Evolutionary conservation across 352 stramenopile genomes (phyloP).

Genomic region (Phytophthora foliorum): DNA sequence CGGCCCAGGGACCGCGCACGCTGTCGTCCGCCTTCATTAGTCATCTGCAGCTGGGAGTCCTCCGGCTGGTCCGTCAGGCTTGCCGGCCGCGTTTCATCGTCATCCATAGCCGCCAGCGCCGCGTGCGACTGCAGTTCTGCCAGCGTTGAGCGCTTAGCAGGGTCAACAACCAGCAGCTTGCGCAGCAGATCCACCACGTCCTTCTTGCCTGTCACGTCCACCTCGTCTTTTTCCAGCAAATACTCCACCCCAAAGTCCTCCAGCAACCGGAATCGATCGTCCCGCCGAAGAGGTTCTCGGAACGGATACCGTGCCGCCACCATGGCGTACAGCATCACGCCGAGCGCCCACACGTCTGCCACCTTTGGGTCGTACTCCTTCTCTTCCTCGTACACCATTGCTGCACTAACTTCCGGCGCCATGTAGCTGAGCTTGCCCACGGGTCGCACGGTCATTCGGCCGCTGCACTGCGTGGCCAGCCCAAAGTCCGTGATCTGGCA

Average conservation of each 20-base stretch:
- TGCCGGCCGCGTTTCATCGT: constrained; percentile 16
- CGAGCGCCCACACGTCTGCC: constrained; percentile 84
- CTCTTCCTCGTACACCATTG: constrained; percentile 30
- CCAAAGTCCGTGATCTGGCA: constrained; percentile 89
- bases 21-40: constrained; percentile 24
- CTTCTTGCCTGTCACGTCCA: constrained; percentile 52
- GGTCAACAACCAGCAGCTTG: constrained; percentile 66
- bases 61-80: constrained; percentile 11
- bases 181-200: constrained; percentile 60
- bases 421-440: constrained; percentile 88
- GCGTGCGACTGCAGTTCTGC: constrained; percentile 51
- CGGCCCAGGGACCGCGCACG: constrained; percentile 33
- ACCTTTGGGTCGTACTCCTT: constrained; percentile 66
- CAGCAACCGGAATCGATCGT: constrained; percentile 70
- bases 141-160: constrained; percentile 50
- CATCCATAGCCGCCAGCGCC: constrained; percentile 33
- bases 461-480: constrained; percentile 51
- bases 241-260: constrained; percentile 68
- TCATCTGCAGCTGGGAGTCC: constrained; percentile 5
- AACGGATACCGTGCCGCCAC: constrained; percentile 76
- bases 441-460: constrained; percentile 40
- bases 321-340: constrained; percentile 85
- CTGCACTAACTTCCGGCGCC: constrained; percentile 70
- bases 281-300: constrained; percentile 55
- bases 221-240: constrained; percentile 74